Evolutionary conservation across 305 asterid species (phyloP), one percentile per base, ranked within the genome.

Genomic region (Solanum hybrid): DNA sequence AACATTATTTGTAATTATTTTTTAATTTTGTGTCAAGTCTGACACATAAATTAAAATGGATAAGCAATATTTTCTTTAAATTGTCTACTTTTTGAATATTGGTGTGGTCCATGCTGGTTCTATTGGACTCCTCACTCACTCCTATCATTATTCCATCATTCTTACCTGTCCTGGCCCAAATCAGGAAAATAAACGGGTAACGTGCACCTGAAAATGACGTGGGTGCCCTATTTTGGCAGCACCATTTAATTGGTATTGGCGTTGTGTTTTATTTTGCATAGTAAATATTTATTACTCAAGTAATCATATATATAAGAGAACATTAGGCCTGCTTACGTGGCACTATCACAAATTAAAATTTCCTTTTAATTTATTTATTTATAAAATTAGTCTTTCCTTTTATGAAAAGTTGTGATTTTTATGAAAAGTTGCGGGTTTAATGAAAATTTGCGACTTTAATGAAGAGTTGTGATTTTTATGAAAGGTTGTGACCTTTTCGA

Each of bases 401-500:
- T 5, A 39, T 39, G 14, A 39, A 1, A 39, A 39, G 5, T 39
- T 39, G 46, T 39, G 14, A 39, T 39, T 39, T 39, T 39, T 3
- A 39, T 39, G 1, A 39, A 39, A 39, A 39, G 1, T 39, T 39
- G 12, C 0, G 13, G 3, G 1, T 39, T 39, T 39, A 39, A 39
- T 10, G 42, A 39, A 39, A 11, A 39, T 10, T 39, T 39, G 46
- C 5, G 14, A 40, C 46, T 40, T 39, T 39, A 11, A 40, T 40
- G 5, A 40, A 40, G 14, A 40, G 46, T 40, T 40, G 14, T 40
- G 46, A 11, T 0, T 40, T 40, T 40, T 40, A 40, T 11, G 5
- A 40, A 40, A 40, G 5, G 5, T 1, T 40, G 51, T 11, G 51
- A 40, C 16, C 5, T 11, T 11, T 0, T 0, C 5, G 5, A 40